phyloP scores from a whole-genome alignment of 2,329 filamentous ascomycete species.

The Curvularia sp. region DNA sequence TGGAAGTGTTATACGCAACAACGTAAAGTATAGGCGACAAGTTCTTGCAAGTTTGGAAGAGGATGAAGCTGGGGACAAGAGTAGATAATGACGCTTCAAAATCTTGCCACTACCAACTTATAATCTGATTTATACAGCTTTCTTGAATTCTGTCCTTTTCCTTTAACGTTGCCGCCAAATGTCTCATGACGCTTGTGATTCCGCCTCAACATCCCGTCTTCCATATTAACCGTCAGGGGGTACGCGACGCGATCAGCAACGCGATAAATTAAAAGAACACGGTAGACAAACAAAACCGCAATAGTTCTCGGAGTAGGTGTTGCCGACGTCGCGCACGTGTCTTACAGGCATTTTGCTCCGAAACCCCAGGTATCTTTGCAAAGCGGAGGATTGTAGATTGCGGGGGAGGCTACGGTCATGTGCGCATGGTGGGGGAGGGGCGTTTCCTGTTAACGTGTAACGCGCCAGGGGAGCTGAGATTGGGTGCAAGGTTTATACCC shows the following conservation, averaged over 20 bases:
- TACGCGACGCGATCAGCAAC: constrained; percentile 17
- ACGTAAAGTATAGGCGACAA: background rate
- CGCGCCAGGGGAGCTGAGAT: background rate
- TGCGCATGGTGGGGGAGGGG: background rate
- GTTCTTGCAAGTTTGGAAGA: background rate
- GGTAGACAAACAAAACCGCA: constrained; percentile 4
- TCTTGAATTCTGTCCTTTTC: constrained; percentile 28
- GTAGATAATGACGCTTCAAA: no score
- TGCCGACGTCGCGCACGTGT: constrained; percentile 4
- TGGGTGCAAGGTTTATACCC: background rate
- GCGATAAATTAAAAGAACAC: constrained; percentile 34
- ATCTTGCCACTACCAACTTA: background rate
- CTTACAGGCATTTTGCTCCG: background rate
- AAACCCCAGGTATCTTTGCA: no score
- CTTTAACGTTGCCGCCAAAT: background rate
- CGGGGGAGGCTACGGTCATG: background rate
- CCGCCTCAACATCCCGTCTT: constrained; percentile 17
- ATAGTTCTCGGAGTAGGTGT: background rate
- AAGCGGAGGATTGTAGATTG: background rate
- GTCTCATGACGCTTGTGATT: constrained; percentile 7
- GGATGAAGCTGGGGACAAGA: background rate
- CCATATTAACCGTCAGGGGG: constrained; percentile 28
- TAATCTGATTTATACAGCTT: background rate
- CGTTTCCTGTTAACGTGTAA: background rate
- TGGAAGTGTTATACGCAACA: background rate